Base-by-base conservation (phyloP, 306 rosid genomes). In the Inga leiocalycina region DNA sequence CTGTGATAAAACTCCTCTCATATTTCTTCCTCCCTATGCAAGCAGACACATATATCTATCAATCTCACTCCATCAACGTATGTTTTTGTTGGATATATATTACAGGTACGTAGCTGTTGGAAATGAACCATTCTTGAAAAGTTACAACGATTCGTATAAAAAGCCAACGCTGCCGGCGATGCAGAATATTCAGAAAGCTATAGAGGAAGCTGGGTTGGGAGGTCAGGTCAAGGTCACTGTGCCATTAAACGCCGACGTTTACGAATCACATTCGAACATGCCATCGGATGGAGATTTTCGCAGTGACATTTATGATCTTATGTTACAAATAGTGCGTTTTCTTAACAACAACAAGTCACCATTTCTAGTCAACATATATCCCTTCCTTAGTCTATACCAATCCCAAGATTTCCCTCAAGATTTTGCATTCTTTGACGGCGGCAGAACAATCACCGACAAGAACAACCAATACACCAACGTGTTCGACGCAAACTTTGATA, bases 221-320 rank as follows among this genome's bases (percentile, higher is more conserved):
- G 75, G 71, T 81, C 84, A 83, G 83, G 54, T 95, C 67, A 95
- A 93, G 68, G 94, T 87, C 66, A 89, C 94, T 0, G 68, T 89
- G 0, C 96, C 99, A 10, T 86, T 92, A 39, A 93, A 95, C 76
- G 97, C 96, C 2, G 99, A 95, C 81, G 96, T 93, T 4, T 95
- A 93, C 4, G 91, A 90, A 4, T 88, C 98, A 13, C 20, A 32
- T 3, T 75, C 97, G 35, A 17, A 85, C 75, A 88, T 74, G 17
- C 99, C 99, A 19, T 93, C 99, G 0, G 87, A 83, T 3, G 97
- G 94, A 34, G 7, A 30, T 0, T 95, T 95, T 32, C 96, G 97
- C 4, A 1, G 44, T 0, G 92, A 92, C 52, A 79, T 88, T 30
- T 35, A 7, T 6, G 79, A 81, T 52, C 32, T 37, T 0, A 89